Evolutionary conservation across 805 yeast genomes (phyloP).

Genomic region (Vanderwaltozyma yarrowii): DNA sequence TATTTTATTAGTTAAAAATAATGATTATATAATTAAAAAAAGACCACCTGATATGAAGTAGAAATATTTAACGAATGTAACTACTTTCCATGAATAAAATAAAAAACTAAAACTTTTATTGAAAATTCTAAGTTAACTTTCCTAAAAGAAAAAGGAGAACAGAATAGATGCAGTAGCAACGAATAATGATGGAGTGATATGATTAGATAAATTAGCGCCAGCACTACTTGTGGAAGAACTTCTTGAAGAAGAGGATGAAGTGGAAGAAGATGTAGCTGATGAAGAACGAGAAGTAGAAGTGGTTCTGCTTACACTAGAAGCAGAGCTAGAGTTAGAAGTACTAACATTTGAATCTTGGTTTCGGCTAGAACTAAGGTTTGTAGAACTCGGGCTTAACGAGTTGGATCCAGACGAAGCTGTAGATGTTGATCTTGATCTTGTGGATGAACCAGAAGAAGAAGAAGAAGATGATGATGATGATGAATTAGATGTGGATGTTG

Average conservation of each 20-base stretch:
- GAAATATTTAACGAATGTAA: too few relatives aligned
- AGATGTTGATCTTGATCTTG: constrained; percentile 1
- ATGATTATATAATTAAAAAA: not conserved
- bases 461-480: constrained; percentile 1
- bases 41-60: not conserved
- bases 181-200: not conserved
- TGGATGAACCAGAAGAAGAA: not conserved
- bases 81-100: too few relatives aligned
- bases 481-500: constrained; percentile 1
- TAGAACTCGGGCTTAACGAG: not conserved
- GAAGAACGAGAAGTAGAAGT: not conserved
- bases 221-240: not conserved
- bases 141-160: not conserved
- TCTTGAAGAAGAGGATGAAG: constrained; percentile 3
- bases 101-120: too few relatives aligned
- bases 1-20: too few relatives aligned
- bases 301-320: not conserved
- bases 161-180: not conserved
- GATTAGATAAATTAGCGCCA: not conserved
- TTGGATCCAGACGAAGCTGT: not conserved
- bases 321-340: not conserved
- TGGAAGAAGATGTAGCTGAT: not conserved
- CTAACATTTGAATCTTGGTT: not conserved
- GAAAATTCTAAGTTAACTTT: not conserved
- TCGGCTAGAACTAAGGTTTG: not conserved